Evolutionary conservation across 257 asterid species (phyloP).

Genomic region (Jaltomata sinuosa): DNA sequence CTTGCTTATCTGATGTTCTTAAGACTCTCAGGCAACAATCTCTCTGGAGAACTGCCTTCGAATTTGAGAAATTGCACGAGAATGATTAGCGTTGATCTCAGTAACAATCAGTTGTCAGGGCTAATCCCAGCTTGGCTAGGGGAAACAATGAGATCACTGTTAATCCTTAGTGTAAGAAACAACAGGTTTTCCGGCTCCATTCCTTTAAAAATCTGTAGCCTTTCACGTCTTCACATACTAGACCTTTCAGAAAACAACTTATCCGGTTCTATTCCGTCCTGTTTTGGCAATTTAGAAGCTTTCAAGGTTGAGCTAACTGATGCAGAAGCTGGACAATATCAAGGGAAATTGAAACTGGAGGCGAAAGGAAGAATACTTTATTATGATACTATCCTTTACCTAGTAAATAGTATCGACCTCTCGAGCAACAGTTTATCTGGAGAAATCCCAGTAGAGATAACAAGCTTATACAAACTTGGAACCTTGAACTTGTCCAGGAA

Average conservation of each 20-base stretch:
- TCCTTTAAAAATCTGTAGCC: slow-evolving; percentile 18
- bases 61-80: slow-evolving; percentile 21
- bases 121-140: slow-evolving; percentile 35
- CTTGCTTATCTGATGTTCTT: slow-evolving; percentile 7
- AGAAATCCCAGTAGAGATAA: slow-evolving; percentile 18
- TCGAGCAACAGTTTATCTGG: slow-evolving; percentile 22
- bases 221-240: slow-evolving; percentile 20
- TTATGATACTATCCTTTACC: slow-evolving; percentile 15
- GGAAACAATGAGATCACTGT: slow-evolving; percentile 2
- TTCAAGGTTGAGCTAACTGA: slow-evolving; percentile 13
- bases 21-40: slow-evolving; percentile 18
- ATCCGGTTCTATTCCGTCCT: slow-evolving; percentile 16
- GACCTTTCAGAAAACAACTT: slow-evolving; percentile 19
- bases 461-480: slow-evolving; percentile 14
- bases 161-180: slow-evolving; percentile 20
- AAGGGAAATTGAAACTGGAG: slow-evolving; percentile 15
- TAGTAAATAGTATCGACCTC: slow-evolving; percentile 26
- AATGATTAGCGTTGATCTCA: slow-evolving; percentile 18
- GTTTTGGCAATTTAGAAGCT: slow-evolving; percentile 21
- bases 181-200: slow-evolving; percentile 16
- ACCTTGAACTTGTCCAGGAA: slow-evolving; percentile 29
- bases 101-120: slow-evolving; percentile 29
- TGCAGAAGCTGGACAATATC: not conserved
- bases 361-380: slow-evolving; percentile 17
- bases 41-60: slow-evolving; percentile 19